These are phyloP conservation scores for Rhododendron williamsianum DNA, from an alignment of 148 eudicot genomes.

Conservation along the genomic window DNA sequence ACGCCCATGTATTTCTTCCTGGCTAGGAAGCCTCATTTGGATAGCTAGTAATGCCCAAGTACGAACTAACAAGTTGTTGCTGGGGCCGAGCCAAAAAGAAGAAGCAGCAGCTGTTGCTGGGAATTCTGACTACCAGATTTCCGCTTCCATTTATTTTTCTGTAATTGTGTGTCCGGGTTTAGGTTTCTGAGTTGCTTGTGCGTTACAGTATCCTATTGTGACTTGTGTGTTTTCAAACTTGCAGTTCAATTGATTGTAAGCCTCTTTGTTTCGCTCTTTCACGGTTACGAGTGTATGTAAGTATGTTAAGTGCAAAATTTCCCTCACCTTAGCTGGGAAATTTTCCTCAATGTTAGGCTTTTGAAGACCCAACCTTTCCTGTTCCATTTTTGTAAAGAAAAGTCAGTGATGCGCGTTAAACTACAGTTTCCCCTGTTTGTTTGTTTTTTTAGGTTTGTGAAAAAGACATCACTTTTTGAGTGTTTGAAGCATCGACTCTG, in stretches of 20 bases:
- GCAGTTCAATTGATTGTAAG: background rate
- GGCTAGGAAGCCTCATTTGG: slow-evolving; percentile 59
- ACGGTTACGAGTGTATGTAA: background rate
- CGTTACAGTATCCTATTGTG: background rate
- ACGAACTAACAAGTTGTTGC: background rate
- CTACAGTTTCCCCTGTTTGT: too few species aligned
- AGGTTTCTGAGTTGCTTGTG: background rate
- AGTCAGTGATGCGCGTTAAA: too few species aligned
- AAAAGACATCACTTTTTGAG: too few species aligned
- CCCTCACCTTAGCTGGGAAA: background rate
- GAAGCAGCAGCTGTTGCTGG: background rate
- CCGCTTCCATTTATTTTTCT: background rate
- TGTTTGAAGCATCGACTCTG: too few species aligned
- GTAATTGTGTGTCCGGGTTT: background rate
- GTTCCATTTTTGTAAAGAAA: too few species aligned
- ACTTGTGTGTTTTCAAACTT: background rate
- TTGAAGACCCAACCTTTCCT: too few species aligned
- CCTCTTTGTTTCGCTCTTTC: background rate
- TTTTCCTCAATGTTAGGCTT: too few species aligned
- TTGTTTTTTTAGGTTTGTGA: too few species aligned
- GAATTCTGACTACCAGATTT: background rate
- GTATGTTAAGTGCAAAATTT: background rate
- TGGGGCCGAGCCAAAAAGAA: too few species aligned
- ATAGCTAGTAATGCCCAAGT: background rate
- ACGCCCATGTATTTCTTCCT: slow-evolving; percentile 84